Percentiles rank a stretch among this genome's conserved stretches.
Evolutionary conservation across 768 basidiomycete genomes (phyloP).

Genomic region (Lenzites betulinus): DNA sequence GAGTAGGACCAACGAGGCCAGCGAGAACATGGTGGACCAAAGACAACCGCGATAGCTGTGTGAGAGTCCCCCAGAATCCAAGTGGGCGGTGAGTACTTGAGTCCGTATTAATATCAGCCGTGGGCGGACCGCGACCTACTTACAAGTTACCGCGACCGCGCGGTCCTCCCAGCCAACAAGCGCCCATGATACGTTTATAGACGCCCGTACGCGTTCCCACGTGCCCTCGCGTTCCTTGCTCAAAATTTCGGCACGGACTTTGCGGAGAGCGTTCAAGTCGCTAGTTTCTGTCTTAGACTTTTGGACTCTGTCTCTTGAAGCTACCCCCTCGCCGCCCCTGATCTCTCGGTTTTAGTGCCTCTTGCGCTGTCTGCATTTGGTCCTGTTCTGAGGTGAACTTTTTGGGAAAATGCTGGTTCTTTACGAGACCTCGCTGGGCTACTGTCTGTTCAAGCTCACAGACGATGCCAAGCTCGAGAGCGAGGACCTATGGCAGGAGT

Average conservation of each 20-base stretch:
- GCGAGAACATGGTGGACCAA: slow-evolving; percentile 12
- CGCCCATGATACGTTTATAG: background rate
- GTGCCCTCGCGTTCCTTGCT: background rate
- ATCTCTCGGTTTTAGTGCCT: too few relatives aligned
- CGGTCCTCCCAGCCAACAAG: background rate
- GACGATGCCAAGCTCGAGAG: slow-evolving; percentile 86
- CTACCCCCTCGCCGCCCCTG: too few relatives aligned
- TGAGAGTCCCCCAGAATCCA: background rate
- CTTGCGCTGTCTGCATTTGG: background rate
- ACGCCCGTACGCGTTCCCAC: slow-evolving; percentile 15
- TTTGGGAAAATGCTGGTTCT: slow-evolving; percentile 79
- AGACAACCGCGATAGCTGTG: background rate
- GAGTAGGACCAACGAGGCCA: background rate
- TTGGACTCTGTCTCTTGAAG: too few relatives aligned
- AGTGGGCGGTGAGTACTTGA: too few relatives aligned
- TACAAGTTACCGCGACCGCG: background rate
- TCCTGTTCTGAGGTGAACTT: background rate
- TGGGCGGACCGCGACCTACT: background rate
- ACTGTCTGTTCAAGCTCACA: slow-evolving; percentile 96
- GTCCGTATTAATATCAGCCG: too few relatives aligned
- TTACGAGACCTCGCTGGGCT: slow-evolving; percentile 95
- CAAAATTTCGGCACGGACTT: slow-evolving; percentile 25
- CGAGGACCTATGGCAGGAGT: slow-evolving; percentile 88
- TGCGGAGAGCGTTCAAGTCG: background rate
- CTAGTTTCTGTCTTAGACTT: too few relatives aligned